Evolutionary conservation across 208 protist genomes (phyloP).

Genomic region (Acanthamoeba lenticulata): DNA sequence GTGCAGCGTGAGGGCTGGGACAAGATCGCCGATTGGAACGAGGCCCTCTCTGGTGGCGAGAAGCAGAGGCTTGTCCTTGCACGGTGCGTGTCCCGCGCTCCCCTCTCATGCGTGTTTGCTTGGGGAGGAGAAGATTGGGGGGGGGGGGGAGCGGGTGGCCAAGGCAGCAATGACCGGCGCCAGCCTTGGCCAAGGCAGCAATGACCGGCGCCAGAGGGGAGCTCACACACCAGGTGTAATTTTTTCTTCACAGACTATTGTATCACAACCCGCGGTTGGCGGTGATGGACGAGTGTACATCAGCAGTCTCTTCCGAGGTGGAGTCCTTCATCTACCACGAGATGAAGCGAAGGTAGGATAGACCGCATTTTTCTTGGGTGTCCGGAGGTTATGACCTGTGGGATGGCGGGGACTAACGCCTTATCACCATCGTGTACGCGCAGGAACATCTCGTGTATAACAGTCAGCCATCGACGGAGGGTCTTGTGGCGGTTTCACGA

Average conservation of each 20-base stretch:
- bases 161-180: not conserved
- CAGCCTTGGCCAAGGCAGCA: not conserved
- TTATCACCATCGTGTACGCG: not conserved
- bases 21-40: not conserved
- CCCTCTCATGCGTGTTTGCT: not conserved
- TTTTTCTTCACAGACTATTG: constrained; percentile 8
- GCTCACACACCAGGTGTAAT: not conserved
- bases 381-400: not conserved
- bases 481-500: constrained; percentile 19
- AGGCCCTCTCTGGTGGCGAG: constrained; percentile 78
- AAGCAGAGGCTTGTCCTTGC: constrained; percentile 74
- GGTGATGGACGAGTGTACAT: constrained; percentile 83
- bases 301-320: constrained; percentile 77
- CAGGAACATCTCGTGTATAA: not conserved
- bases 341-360: not conserved
- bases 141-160: no score
- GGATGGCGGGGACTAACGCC: not conserved
- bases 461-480: not conserved
- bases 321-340: constrained; percentile 75
- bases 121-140: no score
- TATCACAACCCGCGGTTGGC: constrained; percentile 80
- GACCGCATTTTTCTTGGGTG: not conserved
- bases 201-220: not conserved
- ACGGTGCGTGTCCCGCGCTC: not conserved
- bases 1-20: constrained; percentile 12